Evolutionary conservation across 108 stramenopile species (phyloP), one percentile per base, ranked within the genome.

Genomic region (Cyclotella atomus): DNA sequence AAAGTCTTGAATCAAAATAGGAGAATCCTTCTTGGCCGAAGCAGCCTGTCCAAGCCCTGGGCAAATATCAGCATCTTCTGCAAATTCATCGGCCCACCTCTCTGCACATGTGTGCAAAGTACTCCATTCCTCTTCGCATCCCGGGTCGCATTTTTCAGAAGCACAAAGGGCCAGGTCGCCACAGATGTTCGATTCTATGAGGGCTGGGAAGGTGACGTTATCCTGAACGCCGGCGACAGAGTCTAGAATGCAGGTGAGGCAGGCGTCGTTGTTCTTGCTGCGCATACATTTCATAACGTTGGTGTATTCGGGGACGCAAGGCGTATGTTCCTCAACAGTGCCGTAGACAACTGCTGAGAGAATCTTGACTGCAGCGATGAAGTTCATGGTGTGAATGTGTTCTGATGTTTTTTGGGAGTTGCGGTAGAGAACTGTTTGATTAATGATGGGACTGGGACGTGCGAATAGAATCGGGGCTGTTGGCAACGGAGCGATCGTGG

Each of bases 201-300:
- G n/a, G n/a, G 47, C 47, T 12, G 47, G n/a, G n/a, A 49, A 49
- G 9, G 47, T 49, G 17, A 19, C 4, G n/a, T 49, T 49, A n/a
- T n/a, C 47, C 4, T 49, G 9, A 17, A 49, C 16, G 4, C 4
- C 47, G 16, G 4, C 4, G 4, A 49, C 47, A 17, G 47, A 12
- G n/a, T 49, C 47, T 19, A 49, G 10, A 17, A 49, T 49, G 47
- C 47, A 49, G 47, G 47, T n/a, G 47, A 49, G n/a, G n/a, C 47
- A 49, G 47, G 9, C 47, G n/a, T 49, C 47, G 47, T 49, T 49
- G 47, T 17, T 17, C n/a, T 17, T 49, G 47, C n/a, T n/a, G n/a
- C 10, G n/a, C 17, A 49, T 12, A 17, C 47, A 49, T 49, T 10
- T 12, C n/a, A 49, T n/a, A 4, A 49, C 47, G 47, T 49, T 12